Evolutionary conservation across 352 stramenopile species (phyloP).

Genomic region (Globisporangium mamillatum): DNA sequence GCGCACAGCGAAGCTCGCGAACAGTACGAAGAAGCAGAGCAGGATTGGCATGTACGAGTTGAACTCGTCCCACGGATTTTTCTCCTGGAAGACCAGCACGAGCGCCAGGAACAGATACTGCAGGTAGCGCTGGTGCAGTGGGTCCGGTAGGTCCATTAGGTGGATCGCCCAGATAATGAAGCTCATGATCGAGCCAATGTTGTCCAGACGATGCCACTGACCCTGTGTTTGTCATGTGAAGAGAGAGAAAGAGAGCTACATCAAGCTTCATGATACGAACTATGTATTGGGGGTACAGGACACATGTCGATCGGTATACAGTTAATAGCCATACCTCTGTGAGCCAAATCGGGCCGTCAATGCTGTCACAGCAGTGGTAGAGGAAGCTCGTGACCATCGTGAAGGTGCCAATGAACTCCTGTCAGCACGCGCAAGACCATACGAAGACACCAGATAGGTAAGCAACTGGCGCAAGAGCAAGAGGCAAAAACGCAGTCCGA

Average conservation of each 20-base stretch:
- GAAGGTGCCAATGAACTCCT: constrained; percentile 77
- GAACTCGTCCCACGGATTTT: constrained; percentile 71
- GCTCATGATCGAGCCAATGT: constrained; percentile 83
- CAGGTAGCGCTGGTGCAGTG: constrained; percentile 43
- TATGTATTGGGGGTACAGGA: no score
- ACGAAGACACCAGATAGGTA: background rate
- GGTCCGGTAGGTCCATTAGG: constrained; percentile 62
- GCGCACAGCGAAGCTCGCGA: constrained; percentile 39
- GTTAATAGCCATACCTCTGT: constrained; percentile 38
- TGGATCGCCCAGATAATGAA: constrained; percentile 75
- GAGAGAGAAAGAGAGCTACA: background rate
- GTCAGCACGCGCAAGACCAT: background rate
- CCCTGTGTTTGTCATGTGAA: constrained; percentile 24
- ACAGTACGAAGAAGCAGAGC: constrained; percentile 38
- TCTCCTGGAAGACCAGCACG: constrained; percentile 71
- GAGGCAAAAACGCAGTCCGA: background rate
- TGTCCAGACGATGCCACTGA: constrained; percentile 80
- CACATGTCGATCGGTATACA: background rate
- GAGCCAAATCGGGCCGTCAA: constrained; percentile 70
- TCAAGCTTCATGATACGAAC: no score
- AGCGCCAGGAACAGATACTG: constrained; percentile 67
- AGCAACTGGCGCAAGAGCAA: background rate
- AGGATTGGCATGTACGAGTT: constrained; percentile 54
- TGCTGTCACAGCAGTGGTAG: constrained; percentile 79
- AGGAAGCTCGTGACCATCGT: constrained; percentile 80